Evolutionary conservation across 306 rosid genomes (phyloP), one percentile per base, ranked within the genome.

Genomic region (Citrullus colocynthis): DNA sequence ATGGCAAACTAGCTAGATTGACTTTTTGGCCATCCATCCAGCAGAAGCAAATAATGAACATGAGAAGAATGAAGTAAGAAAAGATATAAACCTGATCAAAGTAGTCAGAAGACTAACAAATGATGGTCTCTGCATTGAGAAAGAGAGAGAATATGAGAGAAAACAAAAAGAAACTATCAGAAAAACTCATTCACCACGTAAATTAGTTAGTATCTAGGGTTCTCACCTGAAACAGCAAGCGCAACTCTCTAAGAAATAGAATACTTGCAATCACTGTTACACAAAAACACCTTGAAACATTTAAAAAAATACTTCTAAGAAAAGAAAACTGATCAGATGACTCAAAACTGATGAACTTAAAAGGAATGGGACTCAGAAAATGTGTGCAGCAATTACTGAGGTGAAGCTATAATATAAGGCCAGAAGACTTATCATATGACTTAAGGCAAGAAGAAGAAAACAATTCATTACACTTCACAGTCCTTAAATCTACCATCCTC

Each of bases 81-180:
- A 77, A 71, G 71, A 60, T 67, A 85, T 63, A 73, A 80, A 96
- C 99, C 99, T 96, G 99, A 91, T 83, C 78, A 83, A 77, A 78
- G 96, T 82, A 39, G 93, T 86, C 71, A 87, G 49, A 61, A 78
- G 54, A 55, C 83, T 76, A 20, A 82, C 58, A 64, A 82, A 18
- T 34, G 91, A 82, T 32, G 93, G 80, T 62, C 90, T 88, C 99
- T 96, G 93, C 80, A 75, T 70, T 76, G 79, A 78, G 70, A 75
- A 85, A 79, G 86, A 72, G 54, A 4, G 45, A 44, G 7, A 5
- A 56, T 9, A 17, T 30, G 69, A 57, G 74, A 56, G 7, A 76
- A 24, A 78, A 34, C 30, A 87, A 74, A 30, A 32, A 63, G 70
- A 64, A 81, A 78, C 32, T 4, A 78, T 78, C 13, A 74, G 73